Percentiles rank a stretch among this genome's conserved stretches.
Evolutionary conservation across 768 basidiomycete species (phyloP).

Genomic region (Boletus vinaceobasis): DNA sequence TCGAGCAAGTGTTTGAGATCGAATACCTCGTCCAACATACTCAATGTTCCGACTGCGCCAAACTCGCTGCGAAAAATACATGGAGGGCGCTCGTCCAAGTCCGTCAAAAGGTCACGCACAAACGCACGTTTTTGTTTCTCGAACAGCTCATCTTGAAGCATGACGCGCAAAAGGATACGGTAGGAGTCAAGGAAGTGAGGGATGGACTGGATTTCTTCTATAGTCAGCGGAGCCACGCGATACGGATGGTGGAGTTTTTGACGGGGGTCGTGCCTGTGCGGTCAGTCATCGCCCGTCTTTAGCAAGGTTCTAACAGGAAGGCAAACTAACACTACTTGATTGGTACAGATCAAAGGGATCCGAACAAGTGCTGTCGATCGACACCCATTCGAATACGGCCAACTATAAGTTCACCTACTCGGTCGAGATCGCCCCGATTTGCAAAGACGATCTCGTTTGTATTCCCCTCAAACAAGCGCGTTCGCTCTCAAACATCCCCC

Average conservation of each 20-base stretch:
- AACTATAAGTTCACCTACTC: slow-evolving; percentile 98
- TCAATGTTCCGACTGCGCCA: slow-evolving; percentile 93
- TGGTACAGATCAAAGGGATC: slow-evolving; percentile 76
- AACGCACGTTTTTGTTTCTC: slow-evolving; percentile 95
- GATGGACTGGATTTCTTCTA: slow-evolving; percentile 99
- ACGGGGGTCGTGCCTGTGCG: slow-evolving; percentile 81
- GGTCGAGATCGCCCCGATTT: slow-evolving; percentile 94
- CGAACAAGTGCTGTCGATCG: slow-evolving; percentile 90
- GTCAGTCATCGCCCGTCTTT: slow-evolving; percentile 44
- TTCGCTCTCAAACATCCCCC: slow-evolving; percentile 81
- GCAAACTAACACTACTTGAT: background rate
- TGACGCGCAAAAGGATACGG: slow-evolving; percentile 94
- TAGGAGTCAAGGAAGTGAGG: slow-evolving; percentile 85
- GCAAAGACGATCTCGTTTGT: slow-evolving; percentile 96
- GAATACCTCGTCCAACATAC: slow-evolving; percentile 93
- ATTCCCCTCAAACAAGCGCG: slow-evolving; percentile 82
- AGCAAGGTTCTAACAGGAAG: background rate
- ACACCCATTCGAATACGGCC: slow-evolving; percentile 88
- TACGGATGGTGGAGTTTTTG: slow-evolving; percentile 97
- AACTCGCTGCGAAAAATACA: slow-evolving; percentile 95
- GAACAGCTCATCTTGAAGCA: slow-evolving; percentile 98
- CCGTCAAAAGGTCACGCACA: slow-evolving; percentile 98
- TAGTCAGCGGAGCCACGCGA: slow-evolving; percentile 81
- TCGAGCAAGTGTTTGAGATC: slow-evolving; percentile 97
- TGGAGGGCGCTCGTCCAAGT: slow-evolving; percentile 99